Conservation (phyloP, 129 eudicot genomes). For the Apium graveolens region DNA sequence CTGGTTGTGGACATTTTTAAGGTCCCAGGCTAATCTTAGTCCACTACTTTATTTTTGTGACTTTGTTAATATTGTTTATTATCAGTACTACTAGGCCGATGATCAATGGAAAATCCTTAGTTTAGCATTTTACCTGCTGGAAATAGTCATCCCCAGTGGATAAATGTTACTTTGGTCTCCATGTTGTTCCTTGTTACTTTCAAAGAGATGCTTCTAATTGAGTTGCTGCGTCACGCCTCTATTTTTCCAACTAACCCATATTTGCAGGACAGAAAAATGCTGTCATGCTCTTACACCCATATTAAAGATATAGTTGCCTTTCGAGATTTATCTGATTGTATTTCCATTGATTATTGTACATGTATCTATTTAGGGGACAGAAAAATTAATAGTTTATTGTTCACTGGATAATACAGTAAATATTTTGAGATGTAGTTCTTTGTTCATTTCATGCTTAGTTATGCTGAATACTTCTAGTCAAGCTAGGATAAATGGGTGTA, state of each 20-base stretch:
- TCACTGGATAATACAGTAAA: background rate
- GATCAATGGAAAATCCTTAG: constrained; percentile 45
- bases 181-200: constrained; percentile 38
- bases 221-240: constrained; percentile 19
- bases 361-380: background rate
- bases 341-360: background rate
- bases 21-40: constrained; percentile 28
- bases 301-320: constrained; percentile 20
- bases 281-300: constrained; percentile 17
- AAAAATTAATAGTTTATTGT: background rate
- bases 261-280: constrained; percentile 27
- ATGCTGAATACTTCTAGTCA: constrained; percentile 1
- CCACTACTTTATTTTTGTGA: constrained; percentile 20
- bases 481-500: constrained; percentile 11
- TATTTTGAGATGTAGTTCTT: background rate
- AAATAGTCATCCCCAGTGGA: constrained; percentile 19
- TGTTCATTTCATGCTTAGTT: background rate
- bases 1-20: constrained; percentile 20
- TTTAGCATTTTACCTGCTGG: constrained; percentile 29
- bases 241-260: constrained; percentile 23
- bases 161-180: constrained; percentile 37
- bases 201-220: constrained; percentile 18
- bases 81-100: constrained; percentile 48
- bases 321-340: constrained; percentile 19
- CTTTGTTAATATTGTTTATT: constrained; percentile 22